Evolutionary conservation across 345 rosid genomes (phyloP), one percentile per base, ranked within the genome.

Genomic region (Corymbia maculata): DNA sequence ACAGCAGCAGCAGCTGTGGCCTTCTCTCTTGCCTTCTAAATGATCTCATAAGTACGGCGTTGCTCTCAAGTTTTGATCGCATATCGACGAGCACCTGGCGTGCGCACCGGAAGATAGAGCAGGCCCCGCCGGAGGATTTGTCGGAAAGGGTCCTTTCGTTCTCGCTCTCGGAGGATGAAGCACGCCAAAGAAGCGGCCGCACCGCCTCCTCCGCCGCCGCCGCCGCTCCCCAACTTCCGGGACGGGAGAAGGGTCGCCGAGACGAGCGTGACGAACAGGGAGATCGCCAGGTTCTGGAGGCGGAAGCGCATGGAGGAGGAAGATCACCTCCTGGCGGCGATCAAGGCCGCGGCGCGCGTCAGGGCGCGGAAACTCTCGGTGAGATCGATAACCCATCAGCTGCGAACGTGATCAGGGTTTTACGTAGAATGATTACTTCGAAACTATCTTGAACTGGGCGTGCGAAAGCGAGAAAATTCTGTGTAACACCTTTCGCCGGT

Each of bases 241-340:
- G 90, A 85, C 5, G 89, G 89, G 90, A 94, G 92, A 88, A 86
- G 84, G 1, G 84, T 32, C 15, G 51, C 51, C 16, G 59, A 88
- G 50, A 92, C 91, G 45, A 95, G 98, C 79, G 93, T 96, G 79
- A 97, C 99, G 3, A 96, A 95, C 52, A 94, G 85, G 88, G 97
- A 96, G 93, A 96, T 97, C 79, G 97, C 95, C 32, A 94, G 91
- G 92, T 97, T 93, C 88, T 97, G 98, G 98, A 95, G 95, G 91
- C 92, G 90, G 91, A 97, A 94, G 90, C 94, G 92, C 75, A 88
- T 93, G 61, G 93, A 90, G 79, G 96, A 96, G 93, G 98, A 97
- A 90, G 98, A 95, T 61, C 99, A 96, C 89, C 96, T 97, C 90
- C 93, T 94, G 47, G 98, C 97, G 86, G 98, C 99, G 85, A 95